Percentiles rank a stretch among this genome's conserved stretches.
Evolutionary conservation across 192 early-diverging fungal species (phyloP).

Genomic region (Podila verticillata): DNA sequence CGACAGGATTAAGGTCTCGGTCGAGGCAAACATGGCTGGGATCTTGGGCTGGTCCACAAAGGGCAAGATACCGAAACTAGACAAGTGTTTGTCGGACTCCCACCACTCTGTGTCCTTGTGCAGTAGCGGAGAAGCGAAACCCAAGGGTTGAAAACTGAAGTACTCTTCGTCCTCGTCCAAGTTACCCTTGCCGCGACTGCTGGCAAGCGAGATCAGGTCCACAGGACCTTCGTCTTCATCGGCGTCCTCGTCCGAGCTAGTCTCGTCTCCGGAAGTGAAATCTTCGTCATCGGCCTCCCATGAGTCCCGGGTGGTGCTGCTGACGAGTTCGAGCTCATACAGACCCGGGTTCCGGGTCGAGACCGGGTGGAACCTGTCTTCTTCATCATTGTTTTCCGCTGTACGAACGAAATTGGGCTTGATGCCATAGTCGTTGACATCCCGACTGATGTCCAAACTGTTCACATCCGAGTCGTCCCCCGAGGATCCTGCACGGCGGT

Average conservation of each 20-base stretch:
- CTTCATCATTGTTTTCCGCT: background rate
- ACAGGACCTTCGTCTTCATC: background rate
- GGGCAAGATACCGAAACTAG: slow-evolving; percentile 9
- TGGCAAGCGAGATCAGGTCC: no score
- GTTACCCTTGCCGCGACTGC: no score
- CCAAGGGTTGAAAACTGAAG: background rate
- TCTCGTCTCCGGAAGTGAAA: background rate
- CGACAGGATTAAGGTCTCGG: slow-evolving; percentile 12
- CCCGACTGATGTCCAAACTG: slow-evolving; percentile 1
- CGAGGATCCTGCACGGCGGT: background rate
- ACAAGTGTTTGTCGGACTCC: slow-evolving; percentile 13
- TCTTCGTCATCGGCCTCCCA: background rate
- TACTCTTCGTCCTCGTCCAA: background rate
- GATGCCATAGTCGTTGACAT: background rate
- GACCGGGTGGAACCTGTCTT: background rate
- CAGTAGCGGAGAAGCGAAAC: background rate
- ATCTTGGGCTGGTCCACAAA: slow-evolving; percentile 21
- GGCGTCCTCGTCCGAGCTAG: background rate
- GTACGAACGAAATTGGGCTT: background rate
- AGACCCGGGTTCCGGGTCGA: background rate
- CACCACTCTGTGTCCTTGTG: slow-evolving; percentile 14
- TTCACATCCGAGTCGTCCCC: slow-evolving; percentile 1
- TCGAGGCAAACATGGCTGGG: slow-evolving; percentile 22
- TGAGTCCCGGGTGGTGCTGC: background rate
- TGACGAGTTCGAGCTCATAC: background rate